These are phyloP conservation scores for Leucocoprinus leucothites DNA, from an alignment of 768 basidiomycete species.

Conservation along the genomic window DNA sequence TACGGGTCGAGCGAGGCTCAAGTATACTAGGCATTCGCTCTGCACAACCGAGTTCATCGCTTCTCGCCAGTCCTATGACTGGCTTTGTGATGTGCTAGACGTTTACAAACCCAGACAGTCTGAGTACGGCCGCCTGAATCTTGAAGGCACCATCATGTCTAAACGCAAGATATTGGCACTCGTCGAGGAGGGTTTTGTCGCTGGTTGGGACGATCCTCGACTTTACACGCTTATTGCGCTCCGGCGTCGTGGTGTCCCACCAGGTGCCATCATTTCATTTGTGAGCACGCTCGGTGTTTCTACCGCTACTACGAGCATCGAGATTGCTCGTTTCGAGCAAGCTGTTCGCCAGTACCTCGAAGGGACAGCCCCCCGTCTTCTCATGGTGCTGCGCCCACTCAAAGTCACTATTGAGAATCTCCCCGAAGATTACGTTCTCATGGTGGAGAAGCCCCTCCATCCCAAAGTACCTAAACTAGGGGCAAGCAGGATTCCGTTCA, in stretches of 20 bases:
- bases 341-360: slow-evolving; percentile 87
- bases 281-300: slow-evolving; percentile 95
- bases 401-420: slow-evolving; percentile 92
- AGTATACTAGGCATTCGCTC: slow-evolving; percentile 77
- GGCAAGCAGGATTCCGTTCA: slow-evolving; percentile 77
- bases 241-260: slow-evolving; percentile 93
- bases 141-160: slow-evolving; percentile 95
- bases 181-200: slow-evolving; percentile 81
- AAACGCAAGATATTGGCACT: slow-evolving; percentile 93
- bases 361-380: slow-evolving; percentile 77
- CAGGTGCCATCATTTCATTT: slow-evolving; percentile 90
- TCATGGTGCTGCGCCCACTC: slow-evolving; percentile 89
- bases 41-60: slow-evolving; percentile 96
- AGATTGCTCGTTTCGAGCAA: slow-evolving; percentile 88
- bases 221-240: slow-evolving; percentile 96
- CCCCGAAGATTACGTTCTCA: slow-evolving; percentile 76
- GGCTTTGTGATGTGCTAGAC: slow-evolving; percentile 97
- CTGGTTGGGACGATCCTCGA: slow-evolving; percentile 96
- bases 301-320: slow-evolving; percentile 77
- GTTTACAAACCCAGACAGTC: slow-evolving; percentile 97
- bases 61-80: slow-evolving; percentile 96
- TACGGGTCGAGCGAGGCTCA: background rate
- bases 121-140: slow-evolving; percentile 89
- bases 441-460: slow-evolving; percentile 89
- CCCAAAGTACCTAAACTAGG: slow-evolving; percentile 92